phyloP scores from a whole-genome alignment of 805 yeast species.

The Barnettozyma wickerhamii region DNA sequence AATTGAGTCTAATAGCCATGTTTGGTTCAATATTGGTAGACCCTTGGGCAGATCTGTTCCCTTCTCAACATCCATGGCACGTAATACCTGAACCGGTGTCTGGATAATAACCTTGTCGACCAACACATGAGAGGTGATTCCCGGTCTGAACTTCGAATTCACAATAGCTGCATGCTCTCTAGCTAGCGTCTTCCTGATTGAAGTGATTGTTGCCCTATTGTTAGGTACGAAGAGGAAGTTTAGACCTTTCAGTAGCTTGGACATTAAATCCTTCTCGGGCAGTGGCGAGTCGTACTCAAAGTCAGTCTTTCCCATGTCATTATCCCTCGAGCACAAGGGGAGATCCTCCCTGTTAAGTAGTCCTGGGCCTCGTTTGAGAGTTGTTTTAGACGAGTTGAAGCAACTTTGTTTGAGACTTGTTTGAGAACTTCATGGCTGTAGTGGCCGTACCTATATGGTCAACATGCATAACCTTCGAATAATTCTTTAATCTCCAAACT shows the following conservation, averaged over 20 bases:
- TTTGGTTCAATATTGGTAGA: conserved; percentile 13
- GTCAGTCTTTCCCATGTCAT: not conserved
- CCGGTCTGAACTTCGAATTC: conserved; percentile 3
- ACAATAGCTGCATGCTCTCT: conserved; percentile 17
- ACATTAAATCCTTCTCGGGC: conserved; percentile 9
- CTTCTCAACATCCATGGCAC: conserved; percentile 4
- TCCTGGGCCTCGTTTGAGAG: no score
- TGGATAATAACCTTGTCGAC: conserved; percentile 17
- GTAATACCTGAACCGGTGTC: conserved; percentile 9
- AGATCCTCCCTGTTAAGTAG: no score
- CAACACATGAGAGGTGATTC: conserved; percentile 17
- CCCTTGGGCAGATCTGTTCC: conserved; percentile 1
- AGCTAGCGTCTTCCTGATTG: conserved; percentile 16
- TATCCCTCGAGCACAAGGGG: no score
- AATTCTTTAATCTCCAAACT: no score
- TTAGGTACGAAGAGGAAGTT: conserved; percentile 21
- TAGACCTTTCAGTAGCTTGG: conserved; percentile 14
- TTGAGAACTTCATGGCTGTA: no score
- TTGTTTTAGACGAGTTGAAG: no score
- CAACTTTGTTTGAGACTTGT: no score
- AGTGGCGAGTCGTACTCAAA: conserved; percentile 4
- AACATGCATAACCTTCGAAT: no score
- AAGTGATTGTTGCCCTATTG: conserved; percentile 16
- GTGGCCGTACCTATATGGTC: no score
- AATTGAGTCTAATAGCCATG: conserved; percentile 22